Evolutionary conservation across 768 basidiomycete species (phyloP).

Genomic region (Hygrophoropsis aurantiaca): DNA sequence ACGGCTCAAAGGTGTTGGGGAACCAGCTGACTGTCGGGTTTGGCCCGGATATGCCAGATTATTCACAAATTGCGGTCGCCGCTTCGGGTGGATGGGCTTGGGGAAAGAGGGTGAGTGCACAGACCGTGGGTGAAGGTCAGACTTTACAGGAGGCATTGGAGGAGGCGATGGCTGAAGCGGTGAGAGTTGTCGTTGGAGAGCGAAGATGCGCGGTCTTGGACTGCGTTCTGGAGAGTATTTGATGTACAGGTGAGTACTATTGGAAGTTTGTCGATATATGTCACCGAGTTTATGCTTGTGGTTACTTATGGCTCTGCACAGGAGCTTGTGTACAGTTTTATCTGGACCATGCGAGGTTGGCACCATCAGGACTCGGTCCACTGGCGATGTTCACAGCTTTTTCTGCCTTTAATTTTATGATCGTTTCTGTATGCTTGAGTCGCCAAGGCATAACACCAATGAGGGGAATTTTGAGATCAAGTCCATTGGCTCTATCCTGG

Average conservation of each 20-base stretch:
- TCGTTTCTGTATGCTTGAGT: no score
- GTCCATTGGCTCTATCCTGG: no score
- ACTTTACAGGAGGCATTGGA: conserved; percentile 25
- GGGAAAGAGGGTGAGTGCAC: conserved; percentile 39
- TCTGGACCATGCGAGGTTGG: no score
- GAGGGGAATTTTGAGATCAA: no score
- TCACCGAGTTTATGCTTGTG: no score
- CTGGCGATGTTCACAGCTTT: no score
- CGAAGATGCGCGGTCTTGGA: conserved; percentile 66
- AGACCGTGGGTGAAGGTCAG: conserved; percentile 21
- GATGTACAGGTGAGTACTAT: not conserved
- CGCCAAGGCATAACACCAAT: no score
- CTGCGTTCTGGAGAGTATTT: conserved; percentile 49
- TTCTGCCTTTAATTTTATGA: no score
- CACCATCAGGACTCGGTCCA: no score
- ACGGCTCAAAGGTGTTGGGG: conserved; percentile 46
- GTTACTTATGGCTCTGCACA: no score
- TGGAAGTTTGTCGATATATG: no score
- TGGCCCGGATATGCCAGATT: conserved; percentile 62
- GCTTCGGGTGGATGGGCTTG: conserved; percentile 72
- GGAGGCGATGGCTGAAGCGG: conserved; percentile 44
- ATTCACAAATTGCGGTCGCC: conserved; percentile 60
- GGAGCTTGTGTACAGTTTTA: no score
- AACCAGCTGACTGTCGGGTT: conserved; percentile 61
- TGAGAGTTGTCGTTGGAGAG: conserved; percentile 56